Percentiles rank a stretch among this genome's conserved stretches.
Evolutionary conservation across 768 basidiomycete species (phyloP).

Genomic region (Omphalotus guepiniiformis): DNA sequence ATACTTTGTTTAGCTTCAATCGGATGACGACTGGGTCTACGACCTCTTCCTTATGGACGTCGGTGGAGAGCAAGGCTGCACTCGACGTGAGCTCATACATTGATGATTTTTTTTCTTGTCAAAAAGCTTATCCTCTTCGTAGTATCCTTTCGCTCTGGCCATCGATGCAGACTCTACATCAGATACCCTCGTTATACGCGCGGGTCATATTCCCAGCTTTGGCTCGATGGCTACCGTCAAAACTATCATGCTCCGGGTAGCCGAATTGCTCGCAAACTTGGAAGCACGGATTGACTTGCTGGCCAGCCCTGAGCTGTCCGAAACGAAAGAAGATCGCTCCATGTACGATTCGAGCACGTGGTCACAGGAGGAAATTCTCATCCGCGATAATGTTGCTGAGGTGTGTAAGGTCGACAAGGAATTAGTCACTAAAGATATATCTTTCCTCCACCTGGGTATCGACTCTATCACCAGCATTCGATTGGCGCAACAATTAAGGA

Average conservation of each 20-base stretch:
- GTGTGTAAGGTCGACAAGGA: constrained; percentile 1
- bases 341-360: background rate
- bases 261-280: background rate
- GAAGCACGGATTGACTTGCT: background rate
- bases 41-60: background rate
- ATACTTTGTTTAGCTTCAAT: constrained; percentile 8
- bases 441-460: constrained; percentile 9
- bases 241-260: background rate
- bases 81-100: constrained; percentile 3
- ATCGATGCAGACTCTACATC: constrained; percentile 1
- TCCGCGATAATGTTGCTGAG: constrained; percentile 2
- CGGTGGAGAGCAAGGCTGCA: constrained; percentile 5
- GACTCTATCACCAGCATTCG: constrained; percentile 11
- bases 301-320: background rate
- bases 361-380: constrained; percentile 3
- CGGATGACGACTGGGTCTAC: background rate
- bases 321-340: background rate
- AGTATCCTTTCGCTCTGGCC: constrained; percentile 8
- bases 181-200: background rate
- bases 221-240: background rate
- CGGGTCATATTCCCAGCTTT: background rate
- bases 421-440: constrained; percentile 2
- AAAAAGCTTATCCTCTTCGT: background rate
- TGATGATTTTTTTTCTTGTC: background rate
- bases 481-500: constrained; percentile 3